phyloP scores from a whole-genome alignment of 2,329 filamentous ascomycete genomes.

The Xylariaceae sp. region DNA sequence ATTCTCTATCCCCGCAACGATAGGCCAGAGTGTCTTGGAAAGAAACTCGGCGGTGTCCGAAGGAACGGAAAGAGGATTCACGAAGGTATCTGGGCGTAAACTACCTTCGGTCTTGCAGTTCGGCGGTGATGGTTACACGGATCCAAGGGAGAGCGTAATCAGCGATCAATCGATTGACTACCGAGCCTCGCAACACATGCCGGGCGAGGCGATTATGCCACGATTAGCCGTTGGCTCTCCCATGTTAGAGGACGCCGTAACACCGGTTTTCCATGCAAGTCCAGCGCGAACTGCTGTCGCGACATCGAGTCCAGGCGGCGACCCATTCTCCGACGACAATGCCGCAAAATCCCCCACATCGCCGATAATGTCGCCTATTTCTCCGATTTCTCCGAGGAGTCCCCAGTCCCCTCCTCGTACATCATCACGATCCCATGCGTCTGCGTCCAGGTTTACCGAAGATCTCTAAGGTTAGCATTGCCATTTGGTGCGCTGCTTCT shows the following conservation, averaged over 20 bases:
- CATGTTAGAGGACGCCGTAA: conserved; percentile 56
- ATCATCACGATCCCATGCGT: conserved; percentile 30
- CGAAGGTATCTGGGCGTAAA: conserved; percentile 60
- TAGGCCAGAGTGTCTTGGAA: conserved; percentile 40
- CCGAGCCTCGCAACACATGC: conserved; percentile 46
- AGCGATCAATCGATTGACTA: conserved; percentile 47
- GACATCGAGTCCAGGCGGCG: conserved; percentile 46
- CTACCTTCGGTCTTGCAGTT: conserved; percentile 56
- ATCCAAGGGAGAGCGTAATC: conserved; percentile 39
- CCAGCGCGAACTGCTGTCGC: conserved; percentile 59
- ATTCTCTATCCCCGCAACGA: conserved; percentile 44
- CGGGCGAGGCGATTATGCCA: conserved; percentile 31
- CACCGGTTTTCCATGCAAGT: conserved; percentile 59
- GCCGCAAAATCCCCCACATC: conserved; percentile 25
- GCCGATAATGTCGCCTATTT: conserved; percentile 25
- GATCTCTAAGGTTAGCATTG: conserved; percentile 31
- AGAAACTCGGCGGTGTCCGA: conserved; percentile 32
- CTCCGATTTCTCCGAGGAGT: conserved; percentile 36
- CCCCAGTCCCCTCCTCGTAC: conserved; percentile 35
- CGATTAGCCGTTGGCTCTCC: conserved; percentile 51
- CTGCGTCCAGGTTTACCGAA: conserved; percentile 40
- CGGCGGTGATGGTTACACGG: conserved; percentile 59
- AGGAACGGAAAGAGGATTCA: conserved; percentile 53
- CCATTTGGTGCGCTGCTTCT: conserved; percentile 20
- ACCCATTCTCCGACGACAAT: conserved; percentile 24